Evolutionary conservation across 108 stramenopile species (phyloP).

Genomic region (Aurantiochytrium sp.): DNA sequence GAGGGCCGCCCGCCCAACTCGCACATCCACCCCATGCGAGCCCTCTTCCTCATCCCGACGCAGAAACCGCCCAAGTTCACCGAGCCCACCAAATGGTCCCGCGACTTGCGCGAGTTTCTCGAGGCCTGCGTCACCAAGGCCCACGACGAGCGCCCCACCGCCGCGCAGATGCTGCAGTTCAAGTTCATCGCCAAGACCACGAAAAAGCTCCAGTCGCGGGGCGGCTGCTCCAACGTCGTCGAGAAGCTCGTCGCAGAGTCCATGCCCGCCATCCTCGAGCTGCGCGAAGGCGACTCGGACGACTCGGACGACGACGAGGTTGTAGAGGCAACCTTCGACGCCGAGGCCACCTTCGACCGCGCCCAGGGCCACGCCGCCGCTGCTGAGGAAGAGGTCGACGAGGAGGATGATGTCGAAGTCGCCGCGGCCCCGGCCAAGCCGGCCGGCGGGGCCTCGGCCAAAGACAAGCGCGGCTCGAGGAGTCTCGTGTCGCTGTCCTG

Average conservation of each 20-base stretch:
- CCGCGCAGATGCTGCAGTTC: conserved; percentile 30
- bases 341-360: no score
- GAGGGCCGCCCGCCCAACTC: conserved; percentile 93
- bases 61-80: conserved; percentile 56
- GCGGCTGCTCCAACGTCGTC: not conserved
- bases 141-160: conserved; percentile 33
- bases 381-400: not conserved
- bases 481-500: not conserved
- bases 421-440: no score
- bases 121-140: conserved; percentile 43
- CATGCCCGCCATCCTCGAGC: conserved; percentile 25
- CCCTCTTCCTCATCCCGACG: conserved; percentile 59
- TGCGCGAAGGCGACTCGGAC: not conserved
- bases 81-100: conserved; percentile 50
- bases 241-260: not conserved
- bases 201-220: not conserved
- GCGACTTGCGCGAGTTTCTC: conserved; percentile 45
- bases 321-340: not conserved
- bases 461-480: not conserved
- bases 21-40: conserved; percentile 80
- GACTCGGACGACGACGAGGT: not conserved
- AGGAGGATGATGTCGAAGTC: not conserved
- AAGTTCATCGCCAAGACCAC: conserved; percentile 35
- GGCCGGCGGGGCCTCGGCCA: no score
- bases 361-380: not conserved